Evolutionary conservation across 192 early-diverging fungal genomes (phyloP).

Genomic region (Pilobolus umbonatus): DNA sequence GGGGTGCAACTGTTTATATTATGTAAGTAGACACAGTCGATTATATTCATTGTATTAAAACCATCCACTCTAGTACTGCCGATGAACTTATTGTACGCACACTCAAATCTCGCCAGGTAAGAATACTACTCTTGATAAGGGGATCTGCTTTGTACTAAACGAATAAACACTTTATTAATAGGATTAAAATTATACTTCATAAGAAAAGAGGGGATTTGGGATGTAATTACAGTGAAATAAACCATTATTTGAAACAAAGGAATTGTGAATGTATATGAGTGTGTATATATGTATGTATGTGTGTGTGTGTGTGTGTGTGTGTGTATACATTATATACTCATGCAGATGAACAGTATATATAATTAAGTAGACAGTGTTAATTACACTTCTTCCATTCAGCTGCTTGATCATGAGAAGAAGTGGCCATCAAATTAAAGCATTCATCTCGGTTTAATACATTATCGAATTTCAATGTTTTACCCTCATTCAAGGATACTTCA

Average conservation of each 20-base stretch:
- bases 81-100: conserved; percentile 83
- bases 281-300: no score
- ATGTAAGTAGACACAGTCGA: no score
- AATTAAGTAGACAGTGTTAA: no score
- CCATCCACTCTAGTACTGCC: conserved; percentile 59
- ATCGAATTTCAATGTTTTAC: conserved; percentile 22
- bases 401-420: conserved; percentile 16
- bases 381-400: conserved; percentile 18
- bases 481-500: conserved; percentile 10
- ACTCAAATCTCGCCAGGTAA: conserved; percentile 66
- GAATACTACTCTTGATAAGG: no score
- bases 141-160: not conserved
- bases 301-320: no score
- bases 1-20: conserved; percentile 94
- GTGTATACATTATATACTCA: no score
- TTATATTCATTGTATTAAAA: no score
- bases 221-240: not conserved
- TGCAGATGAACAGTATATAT: no score
- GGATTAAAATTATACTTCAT: not conserved
- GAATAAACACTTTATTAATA: not conserved
- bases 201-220: not conserved
- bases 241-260: not conserved
- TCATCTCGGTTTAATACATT: conserved; percentile 25
- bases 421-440: conserved; percentile 24
- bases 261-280: not conserved